These are phyloP conservation scores for Sorghum bicolor DNA, from an alignment of 176 grass and related monocot species.

Conservation along the genomic window Sorghum_bicolor_NCBIv3 NC_012879.2:18269501-18270000, in stretches of 20 bases:
- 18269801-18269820: not conserved
- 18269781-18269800: not conserved
- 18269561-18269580: not conserved
- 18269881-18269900: not conserved
- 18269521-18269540: not conserved
- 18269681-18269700: constrained; percentile 28
- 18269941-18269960: not conserved
- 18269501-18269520: not conserved
- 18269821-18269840: no score
- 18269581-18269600: not conserved
- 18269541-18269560: not conserved
- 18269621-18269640: not conserved
- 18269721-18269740: constrained; percentile 36
- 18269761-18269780: constrained; percentile 34
- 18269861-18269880: not conserved
- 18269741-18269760: constrained; percentile 25
- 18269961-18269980: not conserved
- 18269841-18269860: not conserved
- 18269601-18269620: not conserved
- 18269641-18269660: not conserved
- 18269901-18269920: not conserved
- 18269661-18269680: constrained; percentile 15
- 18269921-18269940: not conserved
- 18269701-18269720: constrained; percentile 1
- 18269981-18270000: not conserved